Conservation (phyloP, 2,329 filamentous ascomycete genomes). For the Cryphonectria naterciae region DNA sequence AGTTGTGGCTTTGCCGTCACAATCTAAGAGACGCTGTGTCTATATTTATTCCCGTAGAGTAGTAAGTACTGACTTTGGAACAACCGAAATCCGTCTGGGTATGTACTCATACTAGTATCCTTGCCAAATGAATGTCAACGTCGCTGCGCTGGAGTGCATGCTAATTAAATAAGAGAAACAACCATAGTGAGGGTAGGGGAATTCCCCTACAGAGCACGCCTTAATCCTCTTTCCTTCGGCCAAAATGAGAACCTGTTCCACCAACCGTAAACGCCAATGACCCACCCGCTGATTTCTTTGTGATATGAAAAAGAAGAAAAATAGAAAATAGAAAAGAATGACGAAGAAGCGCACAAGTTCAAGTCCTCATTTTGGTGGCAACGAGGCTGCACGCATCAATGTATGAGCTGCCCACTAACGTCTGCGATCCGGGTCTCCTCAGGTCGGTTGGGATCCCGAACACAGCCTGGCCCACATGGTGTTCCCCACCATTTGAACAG, state of each 20-base stretch:
- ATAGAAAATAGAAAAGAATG: background rate
- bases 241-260: background rate
- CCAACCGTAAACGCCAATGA: conserved; percentile 11
- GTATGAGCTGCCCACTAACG: conserved; percentile 7
- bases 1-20: background rate
- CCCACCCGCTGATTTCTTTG: conserved; percentile 8
- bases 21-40: background rate
- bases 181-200: background rate
- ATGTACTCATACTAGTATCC: conserved; percentile 9
- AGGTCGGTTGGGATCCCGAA: background rate
- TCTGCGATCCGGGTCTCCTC: background rate
- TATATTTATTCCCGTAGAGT: background rate
- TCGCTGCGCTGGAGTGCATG: conserved; percentile 11
- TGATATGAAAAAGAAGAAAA: background rate
- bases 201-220: background rate
- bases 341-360: background rate
- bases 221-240: background rate
- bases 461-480: conserved; percentile 4
- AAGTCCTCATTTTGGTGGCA: background rate
- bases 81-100: conserved; percentile 5
- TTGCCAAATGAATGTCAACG: conserved; percentile 14
- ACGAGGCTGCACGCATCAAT: background rate
- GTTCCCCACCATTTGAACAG: conserved; percentile 12
- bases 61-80: background rate
- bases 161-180: background rate